These are phyloP conservation scores for Dimocarpus longan DNA, from an alignment of 345 rosid species.

Conservation along the genomic window DNA sequence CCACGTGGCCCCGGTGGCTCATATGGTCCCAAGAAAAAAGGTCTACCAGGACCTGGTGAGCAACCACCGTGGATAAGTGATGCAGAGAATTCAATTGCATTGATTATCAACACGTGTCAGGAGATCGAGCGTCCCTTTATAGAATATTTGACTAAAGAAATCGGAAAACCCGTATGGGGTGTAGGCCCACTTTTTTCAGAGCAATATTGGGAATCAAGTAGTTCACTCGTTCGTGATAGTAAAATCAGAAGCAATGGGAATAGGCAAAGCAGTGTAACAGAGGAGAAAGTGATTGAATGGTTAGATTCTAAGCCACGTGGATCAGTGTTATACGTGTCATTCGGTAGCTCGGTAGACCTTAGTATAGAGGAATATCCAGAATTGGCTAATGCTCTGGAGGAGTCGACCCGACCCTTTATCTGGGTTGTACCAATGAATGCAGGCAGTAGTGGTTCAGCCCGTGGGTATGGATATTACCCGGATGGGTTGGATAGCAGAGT, in stretches of 20 bases:
- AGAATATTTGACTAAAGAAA: background rate
- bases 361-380: background rate
- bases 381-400: background rate
- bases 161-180: background rate
- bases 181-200: background rate
- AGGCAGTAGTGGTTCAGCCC: background rate
- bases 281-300: constrained; percentile 20
- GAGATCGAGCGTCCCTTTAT: background rate
- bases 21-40: background rate
- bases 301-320: constrained; percentile 36
- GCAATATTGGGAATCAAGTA: background rate
- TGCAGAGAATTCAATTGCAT: background rate
- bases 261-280: background rate
- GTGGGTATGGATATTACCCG: constrained; percentile 11
- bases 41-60: background rate
- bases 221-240: background rate
- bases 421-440: constrained; percentile 31
- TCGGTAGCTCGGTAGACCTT: constrained; percentile 36
- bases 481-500: constrained; percentile 27
- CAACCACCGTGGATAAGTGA: background rate
- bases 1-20: background rate
- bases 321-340: constrained; percentile 45
- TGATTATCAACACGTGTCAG: constrained; percentile 6
- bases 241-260: background rate
- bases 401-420: background rate